Percentiles rank a stretch among this genome's conserved stretches.
Evolutionary conservation across 192 early-diverging fungal species (phyloP).

Genomic region (Entomortierella parvispora): DNA sequence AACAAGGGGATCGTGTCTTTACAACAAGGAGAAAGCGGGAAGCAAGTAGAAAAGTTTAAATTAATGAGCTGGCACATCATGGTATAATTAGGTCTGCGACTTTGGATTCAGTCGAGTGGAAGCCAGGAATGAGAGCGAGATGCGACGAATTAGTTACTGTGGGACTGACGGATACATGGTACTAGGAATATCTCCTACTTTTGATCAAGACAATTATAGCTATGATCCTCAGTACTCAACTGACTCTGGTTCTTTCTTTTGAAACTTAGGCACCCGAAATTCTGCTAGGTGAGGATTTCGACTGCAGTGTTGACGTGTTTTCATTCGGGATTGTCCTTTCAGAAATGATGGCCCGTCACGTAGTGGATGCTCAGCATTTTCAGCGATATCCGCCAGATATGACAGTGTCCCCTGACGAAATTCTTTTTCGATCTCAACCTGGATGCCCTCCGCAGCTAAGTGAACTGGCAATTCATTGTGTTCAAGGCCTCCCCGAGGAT

Average conservation of each 20-base stretch:
- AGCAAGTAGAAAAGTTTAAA: no score
- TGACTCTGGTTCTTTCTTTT: neutral
- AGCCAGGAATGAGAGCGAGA: slow-evolving; percentile 39
- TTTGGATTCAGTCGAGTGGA: slow-evolving; percentile 50
- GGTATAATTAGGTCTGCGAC: slow-evolving; percentile 31
- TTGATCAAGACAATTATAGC: no score
- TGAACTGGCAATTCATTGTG: slow-evolving; percentile 41
- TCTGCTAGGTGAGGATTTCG: slow-evolving; percentile 49
- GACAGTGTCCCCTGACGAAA: slow-evolving; percentile 37
- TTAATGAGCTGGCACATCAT: no score
- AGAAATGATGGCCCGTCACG: slow-evolving; percentile 51
- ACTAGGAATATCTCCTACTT: no score
- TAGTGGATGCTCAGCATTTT: slow-evolving; percentile 44
- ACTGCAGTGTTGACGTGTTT: slow-evolving; percentile 49
- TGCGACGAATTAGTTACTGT: slow-evolving; percentile 49
- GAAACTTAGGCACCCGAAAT: slow-evolving; percentile 39
- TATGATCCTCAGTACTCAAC: no score
- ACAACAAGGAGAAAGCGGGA: no score
- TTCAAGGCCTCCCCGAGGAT: slow-evolving; percentile 24
- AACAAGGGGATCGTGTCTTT: no score
- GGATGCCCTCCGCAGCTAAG: slow-evolving; percentile 37
- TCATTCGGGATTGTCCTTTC: slow-evolving; percentile 48
- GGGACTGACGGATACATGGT: slow-evolving; percentile 53
- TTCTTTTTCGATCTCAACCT: slow-evolving; percentile 32
- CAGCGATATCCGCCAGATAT: slow-evolving; percentile 30